A percentile compares a stretch with the other conserved stretches of the same genome.
Evolutionary conservation across 192 early-diverging fungal species (phyloP).

Genomic region (Neocallimastix lanati): DNA sequence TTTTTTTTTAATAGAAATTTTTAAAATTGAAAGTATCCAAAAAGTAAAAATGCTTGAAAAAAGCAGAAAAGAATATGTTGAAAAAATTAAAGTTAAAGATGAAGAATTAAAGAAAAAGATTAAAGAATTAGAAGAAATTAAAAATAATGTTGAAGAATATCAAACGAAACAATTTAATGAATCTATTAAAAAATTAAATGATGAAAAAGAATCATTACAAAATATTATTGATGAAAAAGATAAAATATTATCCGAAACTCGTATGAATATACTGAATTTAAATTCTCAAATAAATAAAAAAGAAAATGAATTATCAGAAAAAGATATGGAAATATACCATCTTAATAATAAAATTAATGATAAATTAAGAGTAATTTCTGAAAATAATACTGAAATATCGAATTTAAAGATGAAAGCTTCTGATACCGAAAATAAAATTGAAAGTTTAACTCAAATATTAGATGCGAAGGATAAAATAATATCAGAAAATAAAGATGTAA

Average conservation of each 20-base stretch:
- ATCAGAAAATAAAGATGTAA: background rate
- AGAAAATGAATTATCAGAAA: background rate
- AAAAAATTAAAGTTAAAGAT: background rate
- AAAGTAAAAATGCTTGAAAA: background rate
- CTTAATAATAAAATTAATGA: background rate
- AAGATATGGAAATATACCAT: background rate
- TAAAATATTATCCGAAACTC: background rate
- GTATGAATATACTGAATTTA: background rate
- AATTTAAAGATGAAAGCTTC: background rate
- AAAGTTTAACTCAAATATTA: background rate
- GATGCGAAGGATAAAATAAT: background rate
- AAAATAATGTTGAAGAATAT: background rate
- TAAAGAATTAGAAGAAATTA: background rate
- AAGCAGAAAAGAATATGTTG: background rate
- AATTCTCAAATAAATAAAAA: background rate
- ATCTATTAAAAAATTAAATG: background rate
- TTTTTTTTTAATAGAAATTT: no score
- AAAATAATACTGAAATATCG: background rate
- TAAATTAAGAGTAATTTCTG: background rate
- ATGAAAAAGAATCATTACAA: background rate
- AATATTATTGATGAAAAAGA: background rate
- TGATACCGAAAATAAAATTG: background rate
- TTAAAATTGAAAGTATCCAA: background rate
- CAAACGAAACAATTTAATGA: background rate
- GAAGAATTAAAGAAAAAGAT: background rate